A percentile compares a stretch with the other conserved stretches of the same genome.
These are phyloP conservation scores for Akanthomyces dipterigenus DNA, from an alignment of 2,329 filamentous ascomycete genomes.

Conservation along the genomic window DNA sequence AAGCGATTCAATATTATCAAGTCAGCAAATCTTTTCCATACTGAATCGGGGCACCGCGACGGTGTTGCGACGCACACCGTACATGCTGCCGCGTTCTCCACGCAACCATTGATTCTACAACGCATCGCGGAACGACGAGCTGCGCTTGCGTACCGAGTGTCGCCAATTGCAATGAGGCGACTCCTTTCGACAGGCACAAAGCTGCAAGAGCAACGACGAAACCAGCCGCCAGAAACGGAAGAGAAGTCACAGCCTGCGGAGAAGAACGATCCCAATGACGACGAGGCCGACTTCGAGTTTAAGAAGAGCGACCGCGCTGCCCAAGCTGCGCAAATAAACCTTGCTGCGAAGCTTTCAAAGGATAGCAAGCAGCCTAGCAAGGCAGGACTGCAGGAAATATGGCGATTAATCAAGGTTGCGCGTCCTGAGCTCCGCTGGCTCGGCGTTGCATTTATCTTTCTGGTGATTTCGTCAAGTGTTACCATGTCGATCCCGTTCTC, in stretches of 20 bases:
- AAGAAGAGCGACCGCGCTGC: constrained; percentile 75
- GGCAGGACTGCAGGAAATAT: constrained; percentile 69
- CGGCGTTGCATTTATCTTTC: constrained; percentile 69
- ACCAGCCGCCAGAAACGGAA: constrained; percentile 18
- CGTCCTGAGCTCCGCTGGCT: constrained; percentile 76
- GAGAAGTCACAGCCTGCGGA: constrained; percentile 22
- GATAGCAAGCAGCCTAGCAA: constrained; percentile 56
- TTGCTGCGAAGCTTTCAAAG: constrained; percentile 80
- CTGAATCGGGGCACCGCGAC: neutral
- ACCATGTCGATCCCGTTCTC: constrained; percentile 97
- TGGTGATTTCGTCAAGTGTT: constrained; percentile 84
- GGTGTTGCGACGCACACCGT: neutral
- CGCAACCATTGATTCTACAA: neutral
- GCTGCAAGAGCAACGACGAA: neutral
- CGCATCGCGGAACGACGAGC: neutral
- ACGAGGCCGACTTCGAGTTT: constrained; percentile 37
- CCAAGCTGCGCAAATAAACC: constrained; percentile 81
- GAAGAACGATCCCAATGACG: constrained; percentile 30
- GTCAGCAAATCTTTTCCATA: neutral
- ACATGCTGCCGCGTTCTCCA: neutral
- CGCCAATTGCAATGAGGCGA: neutral
- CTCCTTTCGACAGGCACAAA: neutral
- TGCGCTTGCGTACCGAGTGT: neutral
- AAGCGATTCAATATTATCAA: neutral
- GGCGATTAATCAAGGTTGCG: constrained; percentile 83